A percentile compares a stretch with the other conserved stretches of the same genome.
phyloP scores from a whole-genome alignment of 2,329 filamentous ascomycete genomes.

The Colletotrichum lentis region DNA sequence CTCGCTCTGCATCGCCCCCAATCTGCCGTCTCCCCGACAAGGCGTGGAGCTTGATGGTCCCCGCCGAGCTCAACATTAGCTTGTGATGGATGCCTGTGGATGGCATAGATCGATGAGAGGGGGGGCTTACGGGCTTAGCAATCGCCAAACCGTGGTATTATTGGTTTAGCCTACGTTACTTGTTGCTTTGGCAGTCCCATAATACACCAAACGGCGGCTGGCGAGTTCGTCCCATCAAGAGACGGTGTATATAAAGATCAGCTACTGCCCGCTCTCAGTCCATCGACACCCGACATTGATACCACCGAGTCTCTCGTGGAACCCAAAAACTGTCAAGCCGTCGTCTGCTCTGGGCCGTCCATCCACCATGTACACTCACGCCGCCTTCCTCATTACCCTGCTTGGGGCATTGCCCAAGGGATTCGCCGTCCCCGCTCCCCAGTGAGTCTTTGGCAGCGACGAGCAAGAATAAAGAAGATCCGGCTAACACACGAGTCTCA shows the following conservation, averaged over 20 bases:
- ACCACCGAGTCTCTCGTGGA: not conserved
- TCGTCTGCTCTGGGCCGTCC: not conserved
- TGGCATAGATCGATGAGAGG: not conserved
- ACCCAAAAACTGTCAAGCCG: not conserved
- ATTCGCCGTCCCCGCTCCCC: conserved; percentile 21
- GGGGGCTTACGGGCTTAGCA: not conserved
- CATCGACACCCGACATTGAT: not conserved
- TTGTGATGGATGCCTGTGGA: not conserved
- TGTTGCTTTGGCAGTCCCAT: not conserved
- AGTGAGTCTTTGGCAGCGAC: not conserved
- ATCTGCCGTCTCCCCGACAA: not conserved
- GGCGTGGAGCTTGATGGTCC: not conserved
- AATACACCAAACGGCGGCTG: not conserved
- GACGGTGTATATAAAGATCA: conserved; percentile 16
- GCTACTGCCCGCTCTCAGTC: not conserved
- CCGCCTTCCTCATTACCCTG: conserved; percentile 13
- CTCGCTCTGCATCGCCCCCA: conserved; percentile 2
- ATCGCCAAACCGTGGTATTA: conserved; percentile 6
- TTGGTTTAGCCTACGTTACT: not conserved
- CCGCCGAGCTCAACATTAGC: not conserved
- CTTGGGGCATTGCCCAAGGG: conserved; percentile 22
- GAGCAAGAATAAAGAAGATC: no score
- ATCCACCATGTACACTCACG: conserved; percentile 11
- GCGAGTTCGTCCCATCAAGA: not conserved
- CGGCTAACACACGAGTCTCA: conserved; percentile 26